Base-by-base conservation (phyloP, 768 basidiomycete species). In the Mycena olivaceomarginata region DNA sequence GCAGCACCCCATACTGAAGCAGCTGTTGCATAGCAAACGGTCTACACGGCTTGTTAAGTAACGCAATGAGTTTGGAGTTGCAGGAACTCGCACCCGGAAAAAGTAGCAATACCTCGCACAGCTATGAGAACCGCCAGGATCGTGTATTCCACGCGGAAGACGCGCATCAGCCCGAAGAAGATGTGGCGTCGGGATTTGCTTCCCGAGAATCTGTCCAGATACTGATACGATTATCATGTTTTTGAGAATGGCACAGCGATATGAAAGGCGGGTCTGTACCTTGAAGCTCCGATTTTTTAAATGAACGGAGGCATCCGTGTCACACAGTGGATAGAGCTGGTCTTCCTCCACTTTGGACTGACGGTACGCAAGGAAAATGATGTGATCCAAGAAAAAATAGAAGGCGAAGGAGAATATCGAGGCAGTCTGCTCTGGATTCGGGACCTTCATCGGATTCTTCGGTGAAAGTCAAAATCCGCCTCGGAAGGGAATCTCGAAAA, bases 291-390 rank as follows among this genome's bases (percentile, higher is more conserved):
- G 40, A 67, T 80, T 18, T 79, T 80, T n/a, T 31, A 85, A 66
- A 78, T 82, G 43, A 11, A 74, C 73, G 4, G 82, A 73, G 66
- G 72, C 62, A 74, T 94, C 93, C 67, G 92, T 90, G 78, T 93
- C 92, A 4, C 90, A 90, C 83, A 94, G 90, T 5, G 91, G 92
- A 22, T 93, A 93, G 59, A 93, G 84, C 66, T 93, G 81, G 57
- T 93, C 91, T 46, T 77, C 77, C n/a, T 64, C 10, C 2, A 93
- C 79, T 78, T 90, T 89, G 4, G 89, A 53, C 16, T 53, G 20
- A n/a, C 51, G 51, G n/a, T 53, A n/a, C 7, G 51, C 15, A 11
- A 53, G 51, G 6, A 53, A n/a, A n/a, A 53, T n/a, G 51, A 53
- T 53, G 51, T 8, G 51, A 11, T 53, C 51, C 20, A 53, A n/a